Percentiles rank a stretch among this genome's conserved stretches.
phyloP scores from a whole-genome alignment of 768 basidiomycete species.

The Lanmaoa rubissima region DNA sequence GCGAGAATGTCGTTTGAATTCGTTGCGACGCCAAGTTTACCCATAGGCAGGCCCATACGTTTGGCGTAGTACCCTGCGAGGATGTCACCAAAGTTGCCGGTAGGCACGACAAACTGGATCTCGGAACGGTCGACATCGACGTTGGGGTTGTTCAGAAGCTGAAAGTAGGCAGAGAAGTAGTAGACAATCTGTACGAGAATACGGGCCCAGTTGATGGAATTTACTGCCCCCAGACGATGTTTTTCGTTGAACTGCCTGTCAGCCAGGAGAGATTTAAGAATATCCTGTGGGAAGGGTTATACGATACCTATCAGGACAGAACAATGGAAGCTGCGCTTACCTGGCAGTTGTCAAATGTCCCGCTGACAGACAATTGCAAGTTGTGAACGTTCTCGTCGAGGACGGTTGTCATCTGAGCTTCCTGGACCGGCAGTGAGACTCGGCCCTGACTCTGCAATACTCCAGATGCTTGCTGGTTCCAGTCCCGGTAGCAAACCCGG shows the following conservation, averaged over 20 bases:
- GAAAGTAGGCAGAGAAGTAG: constrained; percentile 96
- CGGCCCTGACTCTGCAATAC: constrained; percentile 64
- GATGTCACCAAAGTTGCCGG: constrained; percentile 97
- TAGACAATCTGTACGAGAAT: constrained; percentile 98
- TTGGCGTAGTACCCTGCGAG: constrained; percentile 97
- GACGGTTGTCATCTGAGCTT: constrained; percentile 99
- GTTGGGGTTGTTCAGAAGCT: constrained; percentile 55
- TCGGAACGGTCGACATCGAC: constrained; percentile 38
- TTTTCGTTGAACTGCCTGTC: constrained; percentile 84
- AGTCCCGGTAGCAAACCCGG: background rate
- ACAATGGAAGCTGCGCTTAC: constrained; percentile 36
- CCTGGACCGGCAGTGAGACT: constrained; percentile 89
- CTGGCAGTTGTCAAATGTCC: constrained; percentile 98
- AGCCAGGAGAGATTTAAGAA: constrained; percentile 88
- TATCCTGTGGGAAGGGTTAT: constrained; percentile 52
- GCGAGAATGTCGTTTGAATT: constrained; percentile 97
- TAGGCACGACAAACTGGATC: constrained; percentile 93
- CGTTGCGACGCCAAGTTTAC: constrained; percentile 84
- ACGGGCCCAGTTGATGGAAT: constrained; percentile 99
- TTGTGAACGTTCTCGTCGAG: constrained; percentile 94
- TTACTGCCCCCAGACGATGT: constrained; percentile 91
- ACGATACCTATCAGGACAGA: background rate
- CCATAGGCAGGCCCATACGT: constrained; percentile 88
- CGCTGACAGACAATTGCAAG: constrained; percentile 69
- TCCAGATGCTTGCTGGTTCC: no score